These are phyloP conservation scores for Coniosporium apollinis DNA, from an alignment of 495 filamentous ascomycete species.

Conservation along the genomic window DNA sequence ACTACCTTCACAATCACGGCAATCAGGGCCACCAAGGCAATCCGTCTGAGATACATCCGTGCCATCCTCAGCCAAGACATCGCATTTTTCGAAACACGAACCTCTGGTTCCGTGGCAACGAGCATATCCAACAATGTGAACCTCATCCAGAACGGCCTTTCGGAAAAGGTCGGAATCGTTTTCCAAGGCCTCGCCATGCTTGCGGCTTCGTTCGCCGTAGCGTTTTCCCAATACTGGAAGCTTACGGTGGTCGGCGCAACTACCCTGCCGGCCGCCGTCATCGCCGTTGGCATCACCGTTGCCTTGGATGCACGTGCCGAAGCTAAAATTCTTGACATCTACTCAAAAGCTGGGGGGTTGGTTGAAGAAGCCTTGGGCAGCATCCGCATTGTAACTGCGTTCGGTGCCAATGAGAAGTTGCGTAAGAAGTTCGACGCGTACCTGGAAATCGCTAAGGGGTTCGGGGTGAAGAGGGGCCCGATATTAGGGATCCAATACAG, in stretches of 20 bases:
- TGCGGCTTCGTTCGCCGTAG: slow-evolving; percentile 23
- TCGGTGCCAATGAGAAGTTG: slow-evolving; percentile 5
- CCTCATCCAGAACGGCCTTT: not conserved
- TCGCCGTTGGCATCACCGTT: slow-evolving; percentile 5
- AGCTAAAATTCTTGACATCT: not conserved
- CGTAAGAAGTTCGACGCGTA: not conserved
- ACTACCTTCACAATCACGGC: not conserved
- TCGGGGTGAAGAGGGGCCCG: too few relatives aligned
- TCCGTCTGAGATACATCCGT: not conserved
- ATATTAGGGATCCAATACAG: too few relatives aligned
- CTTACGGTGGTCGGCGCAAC: slow-evolving; percentile 22
- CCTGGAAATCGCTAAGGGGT: not conserved
- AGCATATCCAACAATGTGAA: not conserved
- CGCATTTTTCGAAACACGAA: not conserved
- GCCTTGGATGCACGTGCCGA: too few relatives aligned
- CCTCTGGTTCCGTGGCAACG: not conserved
- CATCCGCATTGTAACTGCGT: slow-evolving; percentile 9
- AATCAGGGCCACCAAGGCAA: not conserved
- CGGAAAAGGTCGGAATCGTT: not conserved
- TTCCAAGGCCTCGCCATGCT: slow-evolving; percentile 18
- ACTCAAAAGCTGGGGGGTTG: not conserved
- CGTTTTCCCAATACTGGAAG: slow-evolving; percentile 23
- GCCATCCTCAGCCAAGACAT: not conserved
- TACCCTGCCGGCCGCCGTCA: slow-evolving; percentile 13
- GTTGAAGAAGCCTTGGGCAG: slow-evolving; percentile 12